phyloP scores from a whole-genome alignment of 2,329 filamentous ascomycete genomes.

The Microcera coccophila region DNA sequence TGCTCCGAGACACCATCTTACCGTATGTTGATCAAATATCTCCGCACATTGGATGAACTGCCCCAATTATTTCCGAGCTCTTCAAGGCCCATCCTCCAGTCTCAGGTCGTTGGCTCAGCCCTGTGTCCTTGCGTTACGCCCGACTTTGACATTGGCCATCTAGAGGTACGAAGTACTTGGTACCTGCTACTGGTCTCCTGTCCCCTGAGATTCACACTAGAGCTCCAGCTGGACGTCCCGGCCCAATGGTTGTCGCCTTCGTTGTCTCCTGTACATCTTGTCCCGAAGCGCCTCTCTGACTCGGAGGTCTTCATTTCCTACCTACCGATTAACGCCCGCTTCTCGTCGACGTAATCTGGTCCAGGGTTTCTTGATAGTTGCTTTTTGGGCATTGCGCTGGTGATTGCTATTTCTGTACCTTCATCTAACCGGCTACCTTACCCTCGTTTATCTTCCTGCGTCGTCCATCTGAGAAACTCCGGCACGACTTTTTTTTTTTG shows the following conservation, averaged over 20 bases:
- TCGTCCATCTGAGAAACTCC: conserved; percentile 17
- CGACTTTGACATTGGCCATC: background rate
- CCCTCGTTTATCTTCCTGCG: conserved; percentile 7
- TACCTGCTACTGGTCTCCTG: background rate
- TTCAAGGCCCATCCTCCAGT: too few relatives aligned
- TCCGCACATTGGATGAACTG: background rate
- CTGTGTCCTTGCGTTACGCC: background rate
- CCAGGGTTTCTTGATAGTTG: background rate
- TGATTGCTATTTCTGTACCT: background rate
- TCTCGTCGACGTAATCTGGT: background rate
- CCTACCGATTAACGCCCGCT: conserved; percentile 10
- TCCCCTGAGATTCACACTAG: background rate
- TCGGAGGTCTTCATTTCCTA: conserved; percentile 18
- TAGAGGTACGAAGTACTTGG: background rate
- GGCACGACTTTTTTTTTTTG: conserved; percentile 21
- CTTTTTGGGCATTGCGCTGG: too few relatives aligned
- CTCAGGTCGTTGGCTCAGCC: background rate
- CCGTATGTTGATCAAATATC: too few relatives aligned
- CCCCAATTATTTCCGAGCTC: background rate
- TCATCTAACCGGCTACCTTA: background rate
- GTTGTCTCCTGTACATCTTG: background rate
- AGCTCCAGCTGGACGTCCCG: background rate
- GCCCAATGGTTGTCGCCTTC: background rate
- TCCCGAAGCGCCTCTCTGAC: conserved; percentile 9
- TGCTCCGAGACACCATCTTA: too few relatives aligned